Evolutionary conservation across 2,329 filamentous ascomycete species (phyloP).

Genomic region (Parafenestella ontariensis): DNA sequence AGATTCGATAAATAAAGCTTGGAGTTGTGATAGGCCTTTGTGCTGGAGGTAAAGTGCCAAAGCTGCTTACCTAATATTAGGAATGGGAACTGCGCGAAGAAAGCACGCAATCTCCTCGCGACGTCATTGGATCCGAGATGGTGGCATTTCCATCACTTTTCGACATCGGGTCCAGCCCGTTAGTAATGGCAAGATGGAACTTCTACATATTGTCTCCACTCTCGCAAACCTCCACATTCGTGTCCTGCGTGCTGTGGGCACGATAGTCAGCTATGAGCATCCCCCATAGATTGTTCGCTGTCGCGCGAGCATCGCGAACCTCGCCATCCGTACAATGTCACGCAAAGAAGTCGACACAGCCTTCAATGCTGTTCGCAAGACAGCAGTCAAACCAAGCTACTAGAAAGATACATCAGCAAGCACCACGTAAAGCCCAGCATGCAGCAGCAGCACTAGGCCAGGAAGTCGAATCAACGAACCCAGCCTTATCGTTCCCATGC

Average conservation of each 20-base stretch:
- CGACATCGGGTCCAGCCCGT: constrained; percentile 11
- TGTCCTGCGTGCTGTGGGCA: constrained; percentile 1
- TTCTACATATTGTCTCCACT: constrained; percentile 8
- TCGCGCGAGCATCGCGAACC: constrained; percentile 28
- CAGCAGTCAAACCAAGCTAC: constrained; percentile 31
- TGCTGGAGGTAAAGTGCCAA: not conserved
- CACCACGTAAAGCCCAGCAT: constrained; percentile 33
- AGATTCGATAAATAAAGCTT: not conserved
- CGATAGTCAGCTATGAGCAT: constrained; percentile 36
- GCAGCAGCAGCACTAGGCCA: constrained; percentile 26
- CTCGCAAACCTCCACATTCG: constrained; percentile 8
- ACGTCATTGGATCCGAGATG: constrained; percentile 32
- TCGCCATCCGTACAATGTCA: constrained; percentile 8
- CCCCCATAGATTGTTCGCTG: constrained; percentile 35
- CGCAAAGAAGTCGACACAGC: constrained; percentile 12
- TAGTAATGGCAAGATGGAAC: constrained; percentile 29
- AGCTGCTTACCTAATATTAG: constrained; percentile 12
- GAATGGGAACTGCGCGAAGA: constrained; percentile 11
- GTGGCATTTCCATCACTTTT: constrained; percentile 15
- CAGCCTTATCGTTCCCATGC: constrained; percentile 51
- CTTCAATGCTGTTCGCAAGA: constrained; percentile 18
- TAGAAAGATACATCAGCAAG: constrained; percentile 40
- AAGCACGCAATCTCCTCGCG: constrained; percentile 36
- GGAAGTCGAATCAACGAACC: constrained; percentile 47
- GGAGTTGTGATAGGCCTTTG: not conserved